phyloP scores from a whole-genome alignment of 176 grass and related monocot genomes.

The Tuctoria greenei region DNA sequence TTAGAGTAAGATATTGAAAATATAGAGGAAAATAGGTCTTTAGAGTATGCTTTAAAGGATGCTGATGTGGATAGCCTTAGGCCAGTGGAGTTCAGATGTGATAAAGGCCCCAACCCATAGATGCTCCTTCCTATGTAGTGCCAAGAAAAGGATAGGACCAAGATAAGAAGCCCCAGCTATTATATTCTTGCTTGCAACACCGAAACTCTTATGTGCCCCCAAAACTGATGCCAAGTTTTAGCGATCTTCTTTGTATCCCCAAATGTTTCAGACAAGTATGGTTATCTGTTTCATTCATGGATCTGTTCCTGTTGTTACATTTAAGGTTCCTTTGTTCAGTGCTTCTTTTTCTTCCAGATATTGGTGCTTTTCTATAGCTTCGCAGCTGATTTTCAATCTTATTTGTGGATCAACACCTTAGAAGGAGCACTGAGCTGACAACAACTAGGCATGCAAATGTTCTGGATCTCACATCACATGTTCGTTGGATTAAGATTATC shows the following conservation, averaged over 20 bases:
- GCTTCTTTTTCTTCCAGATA: slow-evolving; percentile 8
- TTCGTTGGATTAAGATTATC: slow-evolving; percentile 51
- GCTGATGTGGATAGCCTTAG: too few relatives aligned
- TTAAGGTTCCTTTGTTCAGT: background rate
- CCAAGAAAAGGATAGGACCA: slow-evolving; percentile 68
- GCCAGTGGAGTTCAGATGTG: slow-evolving; percentile 57
- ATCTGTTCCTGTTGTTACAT: slow-evolving; percentile 16
- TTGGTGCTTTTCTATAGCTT: slow-evolving; percentile 31
- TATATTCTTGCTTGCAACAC: slow-evolving; percentile 42
- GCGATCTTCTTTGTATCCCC: background rate
- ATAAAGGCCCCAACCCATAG: slow-evolving; percentile 52
- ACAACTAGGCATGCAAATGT: slow-evolving; percentile 52
- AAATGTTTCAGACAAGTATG: background rate
- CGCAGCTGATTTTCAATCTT: slow-evolving; percentile 39
- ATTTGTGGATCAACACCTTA: slow-evolving; percentile 50
- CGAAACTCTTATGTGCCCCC: slow-evolving; percentile 40
- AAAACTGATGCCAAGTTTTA: background rate
- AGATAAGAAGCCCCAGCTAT: slow-evolving; percentile 61
- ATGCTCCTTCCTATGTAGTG: slow-evolving; percentile 55
- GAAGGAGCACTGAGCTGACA: slow-evolving; percentile 52
- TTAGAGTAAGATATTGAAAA: too few relatives aligned
- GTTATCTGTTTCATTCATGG: background rate
- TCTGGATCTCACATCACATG: slow-evolving; percentile 49
- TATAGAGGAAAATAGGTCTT: too few relatives aligned
- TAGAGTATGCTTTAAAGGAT: too few relatives aligned